phyloP scores from a whole-genome alignment of 225 moss, liverwort and hornwort genomes.

The Neckera pumila region DNA sequence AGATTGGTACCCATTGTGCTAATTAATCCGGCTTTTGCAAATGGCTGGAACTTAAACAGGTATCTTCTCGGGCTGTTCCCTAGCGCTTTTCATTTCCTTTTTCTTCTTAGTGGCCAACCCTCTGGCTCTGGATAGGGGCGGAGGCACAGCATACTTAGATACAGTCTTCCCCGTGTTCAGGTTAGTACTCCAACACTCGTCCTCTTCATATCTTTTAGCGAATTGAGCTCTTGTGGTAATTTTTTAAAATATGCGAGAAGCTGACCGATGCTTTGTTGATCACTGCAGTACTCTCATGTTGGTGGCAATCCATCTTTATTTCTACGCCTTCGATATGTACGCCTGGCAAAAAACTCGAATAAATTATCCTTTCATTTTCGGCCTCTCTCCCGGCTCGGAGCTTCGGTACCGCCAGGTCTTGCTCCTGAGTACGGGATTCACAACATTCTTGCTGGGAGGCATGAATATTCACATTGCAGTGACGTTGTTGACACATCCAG shows the following conservation, averaged over 20 bases:
- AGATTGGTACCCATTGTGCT: not conserved
- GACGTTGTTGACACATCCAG: not conserved
- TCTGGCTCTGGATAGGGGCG: not conserved
- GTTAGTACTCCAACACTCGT: not conserved
- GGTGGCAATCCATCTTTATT: not conserved
- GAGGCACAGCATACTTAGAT: not conserved
- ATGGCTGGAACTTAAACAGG: not conserved
- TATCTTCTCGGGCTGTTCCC: not conserved
- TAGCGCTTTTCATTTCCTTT: not conserved
- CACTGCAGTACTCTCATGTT: not conserved
- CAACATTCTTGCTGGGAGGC: not conserved
- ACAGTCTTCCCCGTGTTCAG: not conserved
- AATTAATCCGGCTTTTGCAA: not conserved
- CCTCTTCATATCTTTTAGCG: not conserved
- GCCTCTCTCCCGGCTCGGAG: not conserved
- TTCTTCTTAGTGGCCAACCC: not conserved
- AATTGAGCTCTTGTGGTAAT: not conserved
- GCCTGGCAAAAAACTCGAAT: not conserved
- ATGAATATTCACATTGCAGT: not conserved
- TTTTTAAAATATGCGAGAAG: not conserved
- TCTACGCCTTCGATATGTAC: not conserved
- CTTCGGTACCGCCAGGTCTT: not conserved
- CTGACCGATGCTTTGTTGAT: not conserved
- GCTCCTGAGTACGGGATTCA: not conserved
- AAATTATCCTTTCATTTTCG: not conserved